Evolutionary conservation across 176 grass and related monocot species (phyloP), one percentile per base, ranked within the genome.

Genomic region (Triticum urartu): DNA sequence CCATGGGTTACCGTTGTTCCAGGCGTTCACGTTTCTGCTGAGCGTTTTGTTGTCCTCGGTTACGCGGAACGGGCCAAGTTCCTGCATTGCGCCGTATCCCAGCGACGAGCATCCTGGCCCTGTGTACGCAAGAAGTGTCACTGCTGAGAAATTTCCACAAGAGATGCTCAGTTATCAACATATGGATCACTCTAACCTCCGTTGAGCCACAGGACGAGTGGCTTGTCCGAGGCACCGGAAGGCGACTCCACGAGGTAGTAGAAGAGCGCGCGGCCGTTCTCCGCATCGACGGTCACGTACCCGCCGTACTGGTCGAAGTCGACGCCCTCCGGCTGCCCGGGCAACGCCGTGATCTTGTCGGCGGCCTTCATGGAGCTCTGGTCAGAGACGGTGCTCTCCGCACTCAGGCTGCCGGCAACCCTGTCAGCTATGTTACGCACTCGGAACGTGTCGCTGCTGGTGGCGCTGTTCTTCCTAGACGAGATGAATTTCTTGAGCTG

Each of bases 41-140:
- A 93, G 91, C 18, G 91, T 90, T 60, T 86, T 88, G 39, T 86
- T 62, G 40, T 93, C 91, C 5, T 66, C 81, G 2, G 77, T 82
- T 2, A 93, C 84, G 35, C 88, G 77, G 64, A 92, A 92, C 1
- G 91, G 91, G 3, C 91, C 91, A 0, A 93, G 81, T 48, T 93
- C 88, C 28, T 76, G 18, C 84, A 93, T 87, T 50, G 88, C 91
- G 34, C 91, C 91, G 4, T 0, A 34, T 18, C 84, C 88, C 1
- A 90, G 7, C 7, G 91, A 93, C 5, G 91, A 93, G 77, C 91
- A 93, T 78, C 91, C 91, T 13, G 88, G 91, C 58, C 91, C 91
- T 90, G 71, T 62, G 1, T 20, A 63, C 9, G 26, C 22, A 14
- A 72, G 1, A 77, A 65, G 7, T 45, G 21, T 24, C 1, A 40